phyloP scores from a whole-genome alignment of 169 alveolate genomes.

The Plasmodium ovale region DNA sequence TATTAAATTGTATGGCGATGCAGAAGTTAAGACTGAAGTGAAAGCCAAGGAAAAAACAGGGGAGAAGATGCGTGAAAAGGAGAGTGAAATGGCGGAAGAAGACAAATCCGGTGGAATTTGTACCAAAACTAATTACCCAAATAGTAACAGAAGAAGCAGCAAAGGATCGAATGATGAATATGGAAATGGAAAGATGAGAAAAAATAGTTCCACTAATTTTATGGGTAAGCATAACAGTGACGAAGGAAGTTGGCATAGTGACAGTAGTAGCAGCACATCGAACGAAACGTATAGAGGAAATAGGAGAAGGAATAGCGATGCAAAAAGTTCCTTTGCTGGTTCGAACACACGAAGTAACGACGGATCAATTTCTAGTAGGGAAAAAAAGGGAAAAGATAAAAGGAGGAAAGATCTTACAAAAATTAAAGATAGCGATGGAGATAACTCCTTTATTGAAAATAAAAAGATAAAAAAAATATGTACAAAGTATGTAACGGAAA shows the following conservation, averaged over 20 bases:
- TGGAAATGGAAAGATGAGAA: background rate
- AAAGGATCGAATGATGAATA: background rate
- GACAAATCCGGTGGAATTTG: too few relatives aligned
- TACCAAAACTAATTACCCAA: too few relatives aligned
- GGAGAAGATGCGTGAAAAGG: too few relatives aligned
- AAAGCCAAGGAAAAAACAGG: too few relatives aligned
- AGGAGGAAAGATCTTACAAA: background rate
- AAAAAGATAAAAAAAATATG: conserved; percentile 11
- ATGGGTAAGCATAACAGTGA: background rate
- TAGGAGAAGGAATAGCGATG: background rate
- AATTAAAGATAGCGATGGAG: background rate
- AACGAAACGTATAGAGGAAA: too few relatives aligned
- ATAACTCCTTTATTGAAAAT: conserved; percentile 7
- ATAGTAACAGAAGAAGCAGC: background rate
- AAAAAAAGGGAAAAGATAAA: conserved; percentile 5
- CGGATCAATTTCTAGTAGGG: background rate
- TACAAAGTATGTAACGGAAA: conserved; percentile 45
- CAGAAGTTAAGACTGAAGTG: too few relatives aligned
- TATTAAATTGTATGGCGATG: too few relatives aligned
- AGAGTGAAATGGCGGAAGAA: too few relatives aligned
- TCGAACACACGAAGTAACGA: background rate
- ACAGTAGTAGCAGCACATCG: background rate
- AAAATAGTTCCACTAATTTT: background rate
- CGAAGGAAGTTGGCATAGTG: background rate
- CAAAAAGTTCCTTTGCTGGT: background rate